Evolutionary conservation across 352 stramenopile genomes (phyloP).

Genomic region (Nothophytophthora sp.): DNA sequence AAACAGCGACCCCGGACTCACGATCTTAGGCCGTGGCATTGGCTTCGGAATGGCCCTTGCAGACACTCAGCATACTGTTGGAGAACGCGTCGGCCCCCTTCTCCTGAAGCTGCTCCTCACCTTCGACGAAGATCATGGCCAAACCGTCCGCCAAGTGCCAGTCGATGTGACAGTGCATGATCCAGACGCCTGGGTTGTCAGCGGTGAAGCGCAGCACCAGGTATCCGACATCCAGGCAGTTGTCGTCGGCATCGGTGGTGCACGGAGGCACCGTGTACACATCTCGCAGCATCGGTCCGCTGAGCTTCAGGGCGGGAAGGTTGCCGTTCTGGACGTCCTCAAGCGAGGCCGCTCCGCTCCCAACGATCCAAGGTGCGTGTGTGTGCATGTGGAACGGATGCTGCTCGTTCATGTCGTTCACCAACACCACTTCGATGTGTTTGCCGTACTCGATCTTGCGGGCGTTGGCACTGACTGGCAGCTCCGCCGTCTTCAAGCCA

Average conservation of each 20-base stretch:
- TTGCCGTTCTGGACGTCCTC: slow-evolving; percentile 4
- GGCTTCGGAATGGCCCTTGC: too few species aligned
- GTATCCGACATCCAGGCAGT: slow-evolving; percentile 15
- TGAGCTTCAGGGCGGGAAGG: slow-evolving; percentile 8
- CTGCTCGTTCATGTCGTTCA: slow-evolving; percentile 17
- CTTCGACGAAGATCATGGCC: slow-evolving; percentile 13
- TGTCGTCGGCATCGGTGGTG: slow-evolving; percentile 1
- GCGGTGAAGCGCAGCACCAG: slow-evolving; percentile 25
- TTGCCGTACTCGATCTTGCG: slow-evolving; percentile 2
- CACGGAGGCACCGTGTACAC: slow-evolving; percentile 15
- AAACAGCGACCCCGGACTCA: too few species aligned
- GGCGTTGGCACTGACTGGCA: slow-evolving; percentile 1
- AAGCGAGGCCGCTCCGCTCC: slow-evolving; percentile 1
- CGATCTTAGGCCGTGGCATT: too few species aligned
- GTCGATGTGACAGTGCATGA: slow-evolving; percentile 31
- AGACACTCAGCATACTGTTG: slow-evolving; percentile 4
- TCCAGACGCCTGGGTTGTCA: slow-evolving; percentile 24
- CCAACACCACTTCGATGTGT: slow-evolving; percentile 13
- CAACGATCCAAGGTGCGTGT: slow-evolving; percentile 14
- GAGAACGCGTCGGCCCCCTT: neutral
- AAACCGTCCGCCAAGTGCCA: slow-evolving; percentile 22
- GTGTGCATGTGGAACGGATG: slow-evolving; percentile 32
- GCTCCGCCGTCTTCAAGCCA: neutral
- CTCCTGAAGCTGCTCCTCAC: neutral
- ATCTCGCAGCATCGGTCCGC: slow-evolving; percentile 8